These are phyloP conservation scores for Penicillium bialowiezense DNA, from an alignment of 495 filamentous ascomycete genomes.

Conservation along the genomic window DNA sequence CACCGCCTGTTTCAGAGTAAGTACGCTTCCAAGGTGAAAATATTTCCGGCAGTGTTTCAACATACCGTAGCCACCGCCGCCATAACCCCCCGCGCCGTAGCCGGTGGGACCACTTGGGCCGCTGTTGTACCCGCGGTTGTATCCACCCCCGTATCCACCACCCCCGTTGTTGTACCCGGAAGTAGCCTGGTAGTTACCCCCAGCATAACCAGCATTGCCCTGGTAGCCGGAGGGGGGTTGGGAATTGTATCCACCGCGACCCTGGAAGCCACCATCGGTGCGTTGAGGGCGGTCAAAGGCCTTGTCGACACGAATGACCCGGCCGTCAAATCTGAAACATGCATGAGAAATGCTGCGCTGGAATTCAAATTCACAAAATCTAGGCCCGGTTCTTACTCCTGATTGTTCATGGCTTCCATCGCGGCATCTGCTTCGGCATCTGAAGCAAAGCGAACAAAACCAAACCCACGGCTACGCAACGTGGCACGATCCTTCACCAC, in stretches of 20 bases:
- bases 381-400: constrained; percentile 62
- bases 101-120: constrained; percentile 8
- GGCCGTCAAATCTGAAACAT: constrained; percentile 81
- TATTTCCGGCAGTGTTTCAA: too few species aligned
- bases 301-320: constrained; percentile 92
- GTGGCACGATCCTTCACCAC: constrained; percentile 98
- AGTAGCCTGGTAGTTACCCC: constrained; percentile 33
- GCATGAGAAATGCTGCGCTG: background rate
- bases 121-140: constrained; percentile 19
- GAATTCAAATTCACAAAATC: background rate
- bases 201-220: constrained; percentile 30
- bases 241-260: constrained; percentile 44
- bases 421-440: constrained; percentile 83
- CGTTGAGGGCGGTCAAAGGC: constrained; percentile 70
- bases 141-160: constrained; percentile 25
- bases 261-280: constrained; percentile 40
- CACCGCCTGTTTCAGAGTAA: constrained; percentile 17
- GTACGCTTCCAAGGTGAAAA: too few species aligned
- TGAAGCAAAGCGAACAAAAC: constrained; percentile 84
- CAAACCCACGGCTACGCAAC: constrained; percentile 92
- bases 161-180: constrained; percentile 30
- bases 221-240: constrained; percentile 32
- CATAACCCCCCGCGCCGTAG: constrained; percentile 10
- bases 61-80: constrained; percentile 30
- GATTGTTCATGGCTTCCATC: constrained; percentile 84